Conservation (phyloP, 345 rosid species). For the Firmiana major region DNA sequence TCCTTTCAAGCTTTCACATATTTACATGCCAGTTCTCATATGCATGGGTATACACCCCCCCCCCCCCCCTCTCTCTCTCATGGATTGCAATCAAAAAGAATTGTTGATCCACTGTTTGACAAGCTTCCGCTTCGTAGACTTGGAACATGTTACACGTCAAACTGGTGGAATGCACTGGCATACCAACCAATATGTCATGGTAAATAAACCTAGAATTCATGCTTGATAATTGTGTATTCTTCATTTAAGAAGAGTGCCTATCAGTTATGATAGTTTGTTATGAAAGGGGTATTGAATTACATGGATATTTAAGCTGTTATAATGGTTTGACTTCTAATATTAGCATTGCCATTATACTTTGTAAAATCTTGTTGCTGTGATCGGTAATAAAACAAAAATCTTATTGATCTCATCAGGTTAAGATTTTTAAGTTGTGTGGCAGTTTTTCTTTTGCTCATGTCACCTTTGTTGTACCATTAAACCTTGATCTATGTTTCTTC, state of each 20-base stretch:
- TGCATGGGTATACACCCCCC: no score
- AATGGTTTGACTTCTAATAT: no score
- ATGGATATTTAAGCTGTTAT: not conserved
- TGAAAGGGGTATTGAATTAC: not conserved
- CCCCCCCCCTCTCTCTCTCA: no score
- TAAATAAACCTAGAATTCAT: not conserved
- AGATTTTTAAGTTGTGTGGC: not conserved
- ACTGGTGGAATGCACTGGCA: conserved; percentile 51
- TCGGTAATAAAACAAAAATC: no score
- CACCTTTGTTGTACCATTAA: no score
- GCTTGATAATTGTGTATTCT: not conserved
- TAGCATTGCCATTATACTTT: not conserved
- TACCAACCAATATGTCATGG: conserved; percentile 37
- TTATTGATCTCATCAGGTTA: not conserved
- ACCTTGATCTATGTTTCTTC: no score
- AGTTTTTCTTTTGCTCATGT: no score
- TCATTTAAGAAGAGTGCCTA: not conserved
- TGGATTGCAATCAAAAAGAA: conserved; percentile 34
- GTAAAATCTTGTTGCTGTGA: not conserved
- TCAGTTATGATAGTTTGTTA: not conserved
- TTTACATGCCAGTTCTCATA: not conserved
- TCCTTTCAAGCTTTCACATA: no score
- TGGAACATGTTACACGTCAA: conserved; percentile 37
- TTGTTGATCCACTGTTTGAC: conserved; percentile 37
- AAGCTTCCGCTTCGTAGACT: conserved; percentile 50